Percentiles rank a stretch among this genome's conserved stretches.
Conservation (phyloP, 2,329 filamentous ascomycete genomes). For the Cladosporium sphaerospermum region DNA sequence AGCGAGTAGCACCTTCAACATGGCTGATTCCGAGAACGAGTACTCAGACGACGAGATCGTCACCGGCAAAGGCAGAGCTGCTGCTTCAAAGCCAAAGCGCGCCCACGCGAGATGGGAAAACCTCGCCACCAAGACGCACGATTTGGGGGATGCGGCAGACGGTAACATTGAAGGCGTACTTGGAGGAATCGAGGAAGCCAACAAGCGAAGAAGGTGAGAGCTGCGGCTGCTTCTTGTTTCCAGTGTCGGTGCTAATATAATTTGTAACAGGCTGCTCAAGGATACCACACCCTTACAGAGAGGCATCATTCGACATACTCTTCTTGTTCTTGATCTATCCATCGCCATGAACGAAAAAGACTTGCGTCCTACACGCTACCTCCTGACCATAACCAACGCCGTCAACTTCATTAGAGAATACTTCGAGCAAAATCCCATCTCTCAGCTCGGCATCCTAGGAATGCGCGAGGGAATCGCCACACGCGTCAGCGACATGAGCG, state of each 20-base stretch:
- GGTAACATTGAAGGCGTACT: conserved; percentile 30
- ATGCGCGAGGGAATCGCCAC: conserved; percentile 90
- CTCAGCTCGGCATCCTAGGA: conserved; percentile 83
- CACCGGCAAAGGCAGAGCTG: conserved; percentile 15
- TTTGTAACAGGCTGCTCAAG: conserved; percentile 60
- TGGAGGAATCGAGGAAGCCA: conserved; percentile 32
- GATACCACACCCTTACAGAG: conserved; percentile 94
- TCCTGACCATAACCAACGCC: conserved; percentile 74
- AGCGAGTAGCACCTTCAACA: conserved; percentile 3
- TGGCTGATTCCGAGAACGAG: conserved; percentile 29
- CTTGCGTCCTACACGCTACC: conserved; percentile 77
- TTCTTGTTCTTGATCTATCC: conserved; percentile 86
- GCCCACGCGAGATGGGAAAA: conserved; percentile 32
- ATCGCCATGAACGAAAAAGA: conserved; percentile 95
- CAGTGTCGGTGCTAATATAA: conserved; percentile 18
- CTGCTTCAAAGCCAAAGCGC: conserved; percentile 24
- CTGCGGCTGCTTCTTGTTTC: background rate
- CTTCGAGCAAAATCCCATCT: conserved; percentile 98
- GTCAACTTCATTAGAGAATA: conserved; percentile 87
- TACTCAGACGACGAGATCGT: conserved; percentile 23
- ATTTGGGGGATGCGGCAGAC: conserved; percentile 30
- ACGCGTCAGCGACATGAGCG: conserved; percentile 79
- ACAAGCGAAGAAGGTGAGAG: conserved; percentile 28
- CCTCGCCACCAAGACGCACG: conserved; percentile 25
- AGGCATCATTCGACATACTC: conserved; percentile 93